Conservation (phyloP, 768 basidiomycete genomes). For the Amanita fuliginea region DNA sequence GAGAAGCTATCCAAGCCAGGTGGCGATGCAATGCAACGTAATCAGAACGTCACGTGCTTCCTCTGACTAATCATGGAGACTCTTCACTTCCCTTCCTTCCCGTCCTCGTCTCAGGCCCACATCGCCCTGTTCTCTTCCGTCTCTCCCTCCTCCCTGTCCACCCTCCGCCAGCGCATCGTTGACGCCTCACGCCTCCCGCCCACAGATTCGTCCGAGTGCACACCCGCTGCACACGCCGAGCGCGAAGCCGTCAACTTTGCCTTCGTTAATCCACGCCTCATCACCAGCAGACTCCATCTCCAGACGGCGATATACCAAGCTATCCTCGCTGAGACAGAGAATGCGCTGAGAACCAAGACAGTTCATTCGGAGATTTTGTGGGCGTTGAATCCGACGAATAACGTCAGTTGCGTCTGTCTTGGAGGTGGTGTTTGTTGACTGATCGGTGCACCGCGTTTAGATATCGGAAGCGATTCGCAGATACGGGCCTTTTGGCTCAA, state of each 20-base stretch:
- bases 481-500: conserved; percentile 56
- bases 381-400: conserved; percentile 77
- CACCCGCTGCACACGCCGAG: conserved; percentile 44
- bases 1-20: background rate
- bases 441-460: conserved; percentile 22
- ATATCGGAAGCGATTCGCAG: conserved; percentile 82
- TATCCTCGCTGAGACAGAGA: conserved; percentile 53
- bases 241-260: conserved; percentile 80
- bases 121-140: conserved; percentile 5
- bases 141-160: background rate
- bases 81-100: background rate
- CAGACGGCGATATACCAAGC: conserved; percentile 80
- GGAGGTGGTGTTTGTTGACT: background rate
- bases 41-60: background rate
- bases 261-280: conserved; percentile 77
- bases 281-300: conserved; percentile 71
- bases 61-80: too few relatives aligned
- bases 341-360: conserved; percentile 66
- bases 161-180: conserved; percentile 1
- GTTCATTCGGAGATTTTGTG: conserved; percentile 90
- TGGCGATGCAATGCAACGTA: background rate
- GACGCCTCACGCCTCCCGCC: background rate
- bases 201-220: background rate
- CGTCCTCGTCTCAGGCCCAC: background rate
- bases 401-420: conserved; percentile 30